Conservation (phyloP, 1,139 yeast species). For the Schwanniomyces etchellsii region DNA sequence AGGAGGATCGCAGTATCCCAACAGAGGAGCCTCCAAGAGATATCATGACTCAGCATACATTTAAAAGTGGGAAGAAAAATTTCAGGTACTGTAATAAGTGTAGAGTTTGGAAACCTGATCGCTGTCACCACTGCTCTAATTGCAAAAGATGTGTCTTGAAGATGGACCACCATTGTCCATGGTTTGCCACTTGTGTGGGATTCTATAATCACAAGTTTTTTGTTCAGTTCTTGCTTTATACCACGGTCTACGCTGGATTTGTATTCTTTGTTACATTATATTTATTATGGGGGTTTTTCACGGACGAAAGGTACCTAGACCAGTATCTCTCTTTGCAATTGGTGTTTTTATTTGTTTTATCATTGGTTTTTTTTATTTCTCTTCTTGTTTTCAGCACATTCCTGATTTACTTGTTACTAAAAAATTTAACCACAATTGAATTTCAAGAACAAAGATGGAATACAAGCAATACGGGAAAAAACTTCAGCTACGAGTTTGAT, state of each 20-base stretch:
- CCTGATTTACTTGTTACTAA: constrained; percentile 52
- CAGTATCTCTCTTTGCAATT: constrained; percentile 53
- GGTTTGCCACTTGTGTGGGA: constrained; percentile 76
- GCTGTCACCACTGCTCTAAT: constrained; percentile 84
- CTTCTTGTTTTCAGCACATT: constrained; percentile 54
- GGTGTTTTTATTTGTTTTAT: constrained; percentile 53
- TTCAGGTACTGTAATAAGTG: constrained; percentile 53
- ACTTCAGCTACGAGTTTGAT: constrained; percentile 33
- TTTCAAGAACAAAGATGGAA: constrained; percentile 48
- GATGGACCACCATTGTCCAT: constrained; percentile 95
- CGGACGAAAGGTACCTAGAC: constrained; percentile 27
- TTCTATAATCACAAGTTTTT: constrained; percentile 73
- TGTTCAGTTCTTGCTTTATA: constrained; percentile 64
- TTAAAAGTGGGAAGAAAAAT: constrained; percentile 6
- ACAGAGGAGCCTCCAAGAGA: constrained; percentile 13
- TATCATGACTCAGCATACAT: constrained; percentile 13
- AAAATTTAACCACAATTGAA: constrained; percentile 80
- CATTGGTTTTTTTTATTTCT: constrained; percentile 61
- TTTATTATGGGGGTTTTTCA: constrained; percentile 48
- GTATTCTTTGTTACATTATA: constrained; percentile 32
- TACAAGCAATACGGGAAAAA: constrained; percentile 32
- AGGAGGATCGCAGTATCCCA: not conserved
- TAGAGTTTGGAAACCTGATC: constrained; percentile 85
- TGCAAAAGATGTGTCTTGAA: constrained; percentile 66
- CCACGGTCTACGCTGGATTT: constrained; percentile 41